Conservation (phyloP, 106 monocot genomes). For the Xerophyta viscosa region DNA sequence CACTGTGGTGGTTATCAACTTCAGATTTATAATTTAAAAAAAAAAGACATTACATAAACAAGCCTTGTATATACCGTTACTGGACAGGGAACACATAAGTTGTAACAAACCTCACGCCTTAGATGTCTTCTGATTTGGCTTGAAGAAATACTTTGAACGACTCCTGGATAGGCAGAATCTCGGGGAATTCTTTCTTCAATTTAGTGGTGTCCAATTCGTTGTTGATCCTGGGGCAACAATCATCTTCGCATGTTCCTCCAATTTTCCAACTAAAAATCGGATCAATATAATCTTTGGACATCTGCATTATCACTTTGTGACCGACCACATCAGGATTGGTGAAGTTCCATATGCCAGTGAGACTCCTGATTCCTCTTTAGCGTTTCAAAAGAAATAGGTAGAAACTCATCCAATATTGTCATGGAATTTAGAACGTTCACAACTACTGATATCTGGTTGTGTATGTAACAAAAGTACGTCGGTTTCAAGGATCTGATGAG, state of each 20-base stretch:
- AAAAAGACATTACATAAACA: neutral
- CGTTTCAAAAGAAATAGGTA: slow-evolving; percentile 53
- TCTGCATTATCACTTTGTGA: slow-evolving; percentile 51
- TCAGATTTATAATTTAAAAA: too few species aligned
- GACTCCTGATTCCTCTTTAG: slow-evolving; percentile 52
- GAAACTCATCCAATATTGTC: slow-evolving; percentile 51
- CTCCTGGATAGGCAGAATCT: slow-evolving; percentile 42
- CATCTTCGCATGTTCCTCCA: slow-evolving; percentile 55
- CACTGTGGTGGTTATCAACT: too few species aligned
- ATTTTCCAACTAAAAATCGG: slow-evolving; percentile 44
- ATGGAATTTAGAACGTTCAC: slow-evolving; percentile 54
- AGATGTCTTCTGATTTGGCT: slow-evolving; percentile 45
- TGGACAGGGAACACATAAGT: neutral
- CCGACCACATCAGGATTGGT: slow-evolving; percentile 52
- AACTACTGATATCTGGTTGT: slow-evolving; percentile 44
- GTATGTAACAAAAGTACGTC: slow-evolving; percentile 48
- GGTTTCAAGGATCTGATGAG: slow-evolving; percentile 52
- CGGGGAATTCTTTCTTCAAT: slow-evolving; percentile 43
- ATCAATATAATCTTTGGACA: slow-evolving; percentile 52
- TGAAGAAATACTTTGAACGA: slow-evolving; percentile 34
- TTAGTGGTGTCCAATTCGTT: slow-evolving; percentile 37
- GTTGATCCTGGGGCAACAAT: slow-evolving; percentile 59
- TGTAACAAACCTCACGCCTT: slow-evolving; percentile 7
- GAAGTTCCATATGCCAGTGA: slow-evolving; percentile 63
- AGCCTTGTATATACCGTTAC: neutral